Evolutionary conservation across 257 asterid genomes (phyloP), one percentile per base, ranked within the genome.

Genomic region (Capsicum baccatum): DNA sequence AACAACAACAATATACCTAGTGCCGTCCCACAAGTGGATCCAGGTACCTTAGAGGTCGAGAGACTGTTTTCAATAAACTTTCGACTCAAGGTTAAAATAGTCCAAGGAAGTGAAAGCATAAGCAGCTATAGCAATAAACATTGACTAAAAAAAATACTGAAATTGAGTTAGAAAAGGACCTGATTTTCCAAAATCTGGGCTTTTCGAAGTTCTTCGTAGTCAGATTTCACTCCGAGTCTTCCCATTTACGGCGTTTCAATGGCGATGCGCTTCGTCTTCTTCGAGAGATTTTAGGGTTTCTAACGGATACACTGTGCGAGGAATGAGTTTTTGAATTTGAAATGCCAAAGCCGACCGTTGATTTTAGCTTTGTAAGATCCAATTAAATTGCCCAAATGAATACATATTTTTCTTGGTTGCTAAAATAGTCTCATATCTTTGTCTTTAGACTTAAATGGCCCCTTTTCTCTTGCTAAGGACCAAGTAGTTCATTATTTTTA

Each of bases 191-290:
- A 57, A 56, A 91, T 91, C 7, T 93, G 94, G 80, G 96, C 88
- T 5, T 85, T 84, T 70, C 96, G 85, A 83, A 91, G 87, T 83
- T 91, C 89, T 87, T 92, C 98, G 71, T 92, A 93, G 15, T 88
- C 92, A 8, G 91, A 83, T 81, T 89, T 88, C 10, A 94, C 87
- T 87, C 88, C 79, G 83, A 90, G 81, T 79, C 87, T 90, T 85
- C 93, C 97, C 95, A 92, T 94, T 54, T 15, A 47, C 21, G 39
- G 82, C 33, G 33, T 48, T 33, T 84, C 47, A 78, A 62, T 56
- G 7, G 70, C 2, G 68, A 26, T 37, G n/a, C 79, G 14, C 55
- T 48, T 60, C 71, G 16, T 80, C 37, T 26, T 60, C 70, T 37
- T 60, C 5, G 11, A 17, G 15, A 56, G 64, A 26, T 2, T 47